Percentiles rank a stretch among this genome's conserved stretches.
These are phyloP conservation scores for Hamamelis virginiana DNA, from an alignment of 164 flowering plant species.

Conservation along the genomic window DNA sequence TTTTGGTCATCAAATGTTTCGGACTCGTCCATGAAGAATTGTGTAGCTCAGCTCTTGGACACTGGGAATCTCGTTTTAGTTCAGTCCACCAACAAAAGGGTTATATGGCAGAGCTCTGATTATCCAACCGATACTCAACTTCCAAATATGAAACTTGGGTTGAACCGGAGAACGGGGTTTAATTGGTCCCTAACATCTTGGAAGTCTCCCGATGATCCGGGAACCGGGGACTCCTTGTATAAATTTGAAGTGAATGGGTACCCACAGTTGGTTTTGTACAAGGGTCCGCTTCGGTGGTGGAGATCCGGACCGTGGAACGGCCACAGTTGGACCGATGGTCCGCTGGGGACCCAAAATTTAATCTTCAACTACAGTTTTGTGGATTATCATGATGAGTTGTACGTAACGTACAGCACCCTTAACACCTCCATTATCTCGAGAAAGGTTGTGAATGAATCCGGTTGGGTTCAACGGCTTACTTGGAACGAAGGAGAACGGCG, in stretches of 20 bases:
- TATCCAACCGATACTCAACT: conserved; percentile 37
- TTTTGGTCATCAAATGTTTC: conserved; percentile 37
- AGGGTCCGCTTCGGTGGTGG: conserved; percentile 15
- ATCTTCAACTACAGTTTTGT: conserved; percentile 23
- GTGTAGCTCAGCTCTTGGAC: conserved; percentile 36
- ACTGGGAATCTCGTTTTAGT: conserved; percentile 48
- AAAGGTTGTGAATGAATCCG: conserved; percentile 16
- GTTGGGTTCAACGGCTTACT: conserved; percentile 12
- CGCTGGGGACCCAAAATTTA: conserved; percentile 14
- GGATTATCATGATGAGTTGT: conserved; percentile 16
- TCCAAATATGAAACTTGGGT: conserved; percentile 48
- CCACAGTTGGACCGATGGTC: conserved; percentile 25
- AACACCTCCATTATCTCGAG: conserved; percentile 11
- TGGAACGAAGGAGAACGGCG: conserved; percentile 11
- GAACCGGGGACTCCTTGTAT: conserved; percentile 29
- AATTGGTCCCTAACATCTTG: conserved; percentile 42
- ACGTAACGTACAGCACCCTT: background rate
- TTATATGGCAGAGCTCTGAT: too few species aligned
- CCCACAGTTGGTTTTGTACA: conserved; percentile 31
- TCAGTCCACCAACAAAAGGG: conserved; percentile 16
- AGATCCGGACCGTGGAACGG: conserved; percentile 54
- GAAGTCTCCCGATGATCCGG: conserved; percentile 40
- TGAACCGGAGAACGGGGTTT: conserved; percentile 31
- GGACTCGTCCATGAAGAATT: background rate
- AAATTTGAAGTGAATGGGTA: conserved; percentile 22